A percentile compares a stretch with the other conserved stretches of the same genome.
Conservation (phyloP, 495 filamentous ascomycete genomes). For the Hamigera avellanea region DNA sequence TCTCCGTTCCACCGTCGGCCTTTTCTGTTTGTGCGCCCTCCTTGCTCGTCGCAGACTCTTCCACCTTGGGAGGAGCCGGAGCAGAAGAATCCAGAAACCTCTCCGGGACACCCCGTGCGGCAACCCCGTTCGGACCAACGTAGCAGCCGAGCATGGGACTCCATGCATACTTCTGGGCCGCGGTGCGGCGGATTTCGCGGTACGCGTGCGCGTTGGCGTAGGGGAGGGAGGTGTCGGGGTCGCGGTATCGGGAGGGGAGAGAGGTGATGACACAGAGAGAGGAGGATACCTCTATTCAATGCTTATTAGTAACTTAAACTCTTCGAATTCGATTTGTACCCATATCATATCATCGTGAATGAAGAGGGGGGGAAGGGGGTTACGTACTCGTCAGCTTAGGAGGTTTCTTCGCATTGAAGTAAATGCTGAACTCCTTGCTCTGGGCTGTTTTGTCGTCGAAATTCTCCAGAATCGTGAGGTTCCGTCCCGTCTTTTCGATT, state of each 20-base stretch:
- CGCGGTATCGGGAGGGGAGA: conserved; percentile 63
- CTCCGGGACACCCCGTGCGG: conserved; percentile 57
- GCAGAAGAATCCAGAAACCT: conserved; percentile 38
- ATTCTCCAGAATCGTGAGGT: conserved; percentile 41
- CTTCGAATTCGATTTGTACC: no score
- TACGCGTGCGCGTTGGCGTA: conserved; percentile 68
- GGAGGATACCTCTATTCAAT: conserved; percentile 28
- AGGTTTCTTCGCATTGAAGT: conserved; percentile 41
- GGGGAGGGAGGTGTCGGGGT: conserved; percentile 64
- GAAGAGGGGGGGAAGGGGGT: conserved; percentile 1
- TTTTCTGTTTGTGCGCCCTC: conserved; percentile 4
- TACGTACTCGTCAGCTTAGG: conserved; percentile 37
- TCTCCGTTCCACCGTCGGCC: not conserved
- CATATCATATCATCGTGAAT: no score
- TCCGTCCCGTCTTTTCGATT: conserved; percentile 39
- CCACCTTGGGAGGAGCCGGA: conserved; percentile 1
- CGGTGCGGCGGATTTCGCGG: conserved; percentile 50
- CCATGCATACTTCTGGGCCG: conserved; percentile 55
- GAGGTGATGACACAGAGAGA: conserved; percentile 69
- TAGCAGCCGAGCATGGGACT: conserved; percentile 67
- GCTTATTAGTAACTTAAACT: no score
- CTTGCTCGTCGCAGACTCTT: conserved; percentile 6
- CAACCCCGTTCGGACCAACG: conserved; percentile 48
- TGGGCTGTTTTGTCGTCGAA: conserved; percentile 42
- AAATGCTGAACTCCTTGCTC: conserved; percentile 36